A percentile compares a stretch with the other conserved stretches of the same genome.
Evolutionary conservation across 306 rosid genomes (phyloP).

Genomic region (Spatholobus suberectus): DNA sequence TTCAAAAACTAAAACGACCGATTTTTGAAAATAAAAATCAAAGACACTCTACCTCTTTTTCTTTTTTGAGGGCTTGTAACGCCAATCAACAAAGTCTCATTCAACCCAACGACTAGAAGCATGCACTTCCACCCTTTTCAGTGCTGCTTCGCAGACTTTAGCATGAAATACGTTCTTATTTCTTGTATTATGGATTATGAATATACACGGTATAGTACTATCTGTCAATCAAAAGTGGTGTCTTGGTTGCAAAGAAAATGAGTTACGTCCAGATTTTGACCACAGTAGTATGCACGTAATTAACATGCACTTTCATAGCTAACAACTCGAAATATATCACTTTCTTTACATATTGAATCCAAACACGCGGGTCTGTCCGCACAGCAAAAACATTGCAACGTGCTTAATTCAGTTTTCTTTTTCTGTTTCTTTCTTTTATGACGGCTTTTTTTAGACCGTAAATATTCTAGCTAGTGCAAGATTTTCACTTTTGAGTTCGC

Average conservation of each 20-base stretch:
- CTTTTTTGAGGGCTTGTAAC: too few relatives aligned
- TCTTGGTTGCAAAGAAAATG: conserved; percentile 46
- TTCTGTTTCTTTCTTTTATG: not conserved
- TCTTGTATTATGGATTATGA: not conserved
- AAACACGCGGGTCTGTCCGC: not conserved
- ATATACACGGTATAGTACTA: not conserved
- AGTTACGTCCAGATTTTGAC: conserved; percentile 27
- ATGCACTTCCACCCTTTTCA: not conserved
- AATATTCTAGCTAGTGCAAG: not conserved
- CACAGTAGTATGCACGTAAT: not conserved
- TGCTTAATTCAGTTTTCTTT: not conserved
- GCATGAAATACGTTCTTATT: not conserved
- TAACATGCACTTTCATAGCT: not conserved
- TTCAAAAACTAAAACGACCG: too few relatives aligned
- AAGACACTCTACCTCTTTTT: too few relatives aligned
- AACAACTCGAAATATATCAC: not conserved
- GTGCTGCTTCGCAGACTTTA: not conserved
- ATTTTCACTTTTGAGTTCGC: not conserved
- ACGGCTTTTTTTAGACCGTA: not conserved
- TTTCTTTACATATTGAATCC: not conserved
- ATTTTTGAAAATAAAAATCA: too few relatives aligned
- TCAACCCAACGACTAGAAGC: not conserved
- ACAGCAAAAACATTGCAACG: not conserved
- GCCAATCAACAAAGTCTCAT: not conserved
- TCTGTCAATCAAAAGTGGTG: not conserved